phyloP scores from a whole-genome alignment of 1,139 yeast genomes.

The Zhuliangozyma blackwelliae region DNA sequence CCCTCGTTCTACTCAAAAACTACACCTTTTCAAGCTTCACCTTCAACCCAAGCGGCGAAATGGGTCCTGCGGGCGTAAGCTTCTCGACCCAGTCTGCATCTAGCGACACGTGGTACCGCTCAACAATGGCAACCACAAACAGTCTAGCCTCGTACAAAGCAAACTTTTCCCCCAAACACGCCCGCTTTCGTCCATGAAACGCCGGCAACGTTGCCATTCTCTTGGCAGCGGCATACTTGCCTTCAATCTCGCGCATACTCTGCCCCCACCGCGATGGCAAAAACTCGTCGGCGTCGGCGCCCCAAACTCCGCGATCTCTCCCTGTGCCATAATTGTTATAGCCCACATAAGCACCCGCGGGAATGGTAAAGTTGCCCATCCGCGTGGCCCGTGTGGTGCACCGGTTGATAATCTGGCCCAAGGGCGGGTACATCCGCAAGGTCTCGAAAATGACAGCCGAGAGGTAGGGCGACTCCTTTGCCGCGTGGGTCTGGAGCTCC shows the following conservation, averaged over 20 bases:
- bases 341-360: slow-evolving; percentile 54
- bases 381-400: slow-evolving; percentile 32
- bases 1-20: not conserved
- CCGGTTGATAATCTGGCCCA: slow-evolving; percentile 56
- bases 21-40: slow-evolving; percentile 10
- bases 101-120: slow-evolving; percentile 27
- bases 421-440: slow-evolving; percentile 52
- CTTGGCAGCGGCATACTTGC: slow-evolving; percentile 41
- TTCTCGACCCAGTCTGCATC: slow-evolving; percentile 48
- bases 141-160: slow-evolving; percentile 47
- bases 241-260: slow-evolving; percentile 28
- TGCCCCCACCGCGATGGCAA: slow-evolving; percentile 58
- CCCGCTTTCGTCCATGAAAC: slow-evolving; percentile 59
- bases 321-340: slow-evolving; percentile 57
- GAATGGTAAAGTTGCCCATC: slow-evolving; percentile 46
- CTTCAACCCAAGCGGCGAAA: slow-evolving; percentile 18
- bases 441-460: slow-evolving; percentile 46
- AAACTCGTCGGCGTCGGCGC: slow-evolving; percentile 43
- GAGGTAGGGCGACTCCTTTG: slow-evolving; percentile 12
- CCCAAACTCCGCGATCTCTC: slow-evolving; percentile 49
- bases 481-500: slow-evolving; percentile 15
- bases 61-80: slow-evolving; percentile 43
- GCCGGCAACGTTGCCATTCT: slow-evolving; percentile 45
- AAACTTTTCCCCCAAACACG: slow-evolving; percentile 59
- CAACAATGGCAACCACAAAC: slow-evolving; percentile 33